Percentiles rank a stretch among this genome's conserved stretches.
Conservation (phyloP, 2,329 filamentous ascomycete genomes). For the Aspergillus clavatus region DNA sequence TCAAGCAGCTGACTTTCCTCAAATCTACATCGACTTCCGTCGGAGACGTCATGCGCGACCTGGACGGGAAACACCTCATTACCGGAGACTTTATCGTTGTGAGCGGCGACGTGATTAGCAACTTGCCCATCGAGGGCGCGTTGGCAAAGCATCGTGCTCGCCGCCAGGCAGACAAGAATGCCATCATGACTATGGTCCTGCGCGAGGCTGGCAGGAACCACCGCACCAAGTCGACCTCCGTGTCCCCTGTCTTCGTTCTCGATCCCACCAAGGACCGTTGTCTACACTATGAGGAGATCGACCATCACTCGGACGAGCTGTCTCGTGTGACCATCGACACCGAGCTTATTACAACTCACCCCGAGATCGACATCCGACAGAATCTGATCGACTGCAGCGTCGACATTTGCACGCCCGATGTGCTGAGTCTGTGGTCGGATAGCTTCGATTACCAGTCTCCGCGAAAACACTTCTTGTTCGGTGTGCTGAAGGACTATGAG, state of each 20-base stretch:
- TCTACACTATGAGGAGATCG: slow-evolving; percentile 90
- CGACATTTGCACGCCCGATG: slow-evolving; percentile 95
- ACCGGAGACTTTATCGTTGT: slow-evolving; percentile 88
- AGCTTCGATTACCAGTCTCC: slow-evolving; percentile 95
- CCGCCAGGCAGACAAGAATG: slow-evolving; percentile 78
- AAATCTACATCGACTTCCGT: slow-evolving; percentile 81
- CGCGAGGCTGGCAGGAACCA: slow-evolving; percentile 71
- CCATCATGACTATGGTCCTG: slow-evolving; percentile 95
- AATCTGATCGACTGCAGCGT: slow-evolving; percentile 93
- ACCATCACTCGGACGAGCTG: slow-evolving; percentile 55
- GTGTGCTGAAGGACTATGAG: slow-evolving; percentile 93
- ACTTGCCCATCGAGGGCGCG: slow-evolving; percentile 75
- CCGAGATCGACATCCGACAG: slow-evolving; percentile 75
- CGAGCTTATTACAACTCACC: slow-evolving; percentile 66
- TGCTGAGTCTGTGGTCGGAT: slow-evolving; percentile 91
- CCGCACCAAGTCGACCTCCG: slow-evolving; percentile 68
- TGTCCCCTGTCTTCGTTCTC: slow-evolving; percentile 79
- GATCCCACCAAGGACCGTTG: slow-evolving; percentile 76
- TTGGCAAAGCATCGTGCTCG: slow-evolving; percentile 75
- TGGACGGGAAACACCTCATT: slow-evolving; percentile 80
- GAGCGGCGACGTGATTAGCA: slow-evolving; percentile 87
- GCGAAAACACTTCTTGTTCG: slow-evolving; percentile 80
- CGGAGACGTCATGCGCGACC: slow-evolving; percentile 89
- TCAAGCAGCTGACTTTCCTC: slow-evolving; percentile 76
- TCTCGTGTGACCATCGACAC: slow-evolving; percentile 64